Evolutionary conservation across 495 filamentous ascomycete genomes (phyloP).

Genomic region (Rostrohypoxylon terebratum): DNA sequence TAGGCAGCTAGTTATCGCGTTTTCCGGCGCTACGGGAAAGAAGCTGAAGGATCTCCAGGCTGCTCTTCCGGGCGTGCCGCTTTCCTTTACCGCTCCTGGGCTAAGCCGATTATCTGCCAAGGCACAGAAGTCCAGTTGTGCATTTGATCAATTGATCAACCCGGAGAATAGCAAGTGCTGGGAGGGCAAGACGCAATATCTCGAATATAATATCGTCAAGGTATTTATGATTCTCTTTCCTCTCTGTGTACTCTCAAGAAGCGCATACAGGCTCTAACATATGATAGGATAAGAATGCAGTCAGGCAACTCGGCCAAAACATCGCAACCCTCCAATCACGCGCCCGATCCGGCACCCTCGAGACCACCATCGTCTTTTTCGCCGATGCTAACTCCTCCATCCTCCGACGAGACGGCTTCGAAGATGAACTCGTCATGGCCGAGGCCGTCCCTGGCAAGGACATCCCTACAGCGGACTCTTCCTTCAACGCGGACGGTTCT

Average conservation of each 20-base stretch:
- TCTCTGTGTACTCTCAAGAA: not conserved
- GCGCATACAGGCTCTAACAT: not conserved
- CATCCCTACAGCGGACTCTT: constrained; percentile 42
- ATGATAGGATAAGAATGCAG: constrained; percentile 47
- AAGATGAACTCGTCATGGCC: constrained; percentile 50
- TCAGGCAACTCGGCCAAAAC: constrained; percentile 50
- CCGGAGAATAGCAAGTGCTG: constrained; percentile 58
- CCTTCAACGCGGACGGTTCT: constrained; percentile 15
- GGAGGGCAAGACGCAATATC: constrained; percentile 57
- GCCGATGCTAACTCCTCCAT: constrained; percentile 49
- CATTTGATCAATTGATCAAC: constrained; percentile 56
- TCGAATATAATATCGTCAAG: constrained; percentile 57
- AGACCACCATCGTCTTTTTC: constrained; percentile 59
- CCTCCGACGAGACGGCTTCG: constrained; percentile 49
- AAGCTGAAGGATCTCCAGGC: constrained; percentile 49
- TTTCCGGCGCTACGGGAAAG: constrained; percentile 59
- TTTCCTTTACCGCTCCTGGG: constrained; percentile 58
- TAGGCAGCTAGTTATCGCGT: constrained; percentile 62
- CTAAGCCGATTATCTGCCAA: constrained; percentile 52
- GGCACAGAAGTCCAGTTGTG: constrained; percentile 52
- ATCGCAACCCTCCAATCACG: constrained; percentile 51
- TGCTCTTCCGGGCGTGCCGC: constrained; percentile 49
- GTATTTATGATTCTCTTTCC: constrained; percentile 35
- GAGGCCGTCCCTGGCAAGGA: constrained; percentile 38
- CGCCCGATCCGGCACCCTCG: constrained; percentile 54